phyloP scores from a whole-genome alignment of 192 early-diverging fungal species.

The Linnemannia exigua region DNA sequence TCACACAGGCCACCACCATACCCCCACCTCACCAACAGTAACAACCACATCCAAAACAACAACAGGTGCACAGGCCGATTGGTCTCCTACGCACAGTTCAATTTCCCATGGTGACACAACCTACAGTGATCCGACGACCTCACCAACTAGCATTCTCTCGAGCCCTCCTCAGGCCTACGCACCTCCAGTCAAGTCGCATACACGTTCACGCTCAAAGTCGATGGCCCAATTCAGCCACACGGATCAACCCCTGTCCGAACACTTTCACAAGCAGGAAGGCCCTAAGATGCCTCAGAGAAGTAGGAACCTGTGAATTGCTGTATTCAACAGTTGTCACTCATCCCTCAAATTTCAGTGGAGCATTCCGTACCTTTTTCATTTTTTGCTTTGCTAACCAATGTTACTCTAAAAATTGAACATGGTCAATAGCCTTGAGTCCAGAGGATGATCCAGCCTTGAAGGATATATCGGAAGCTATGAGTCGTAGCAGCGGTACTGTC shows the following conservation, averaged over 20 bases:
- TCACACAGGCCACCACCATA: neutral
- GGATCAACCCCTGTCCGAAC: neutral
- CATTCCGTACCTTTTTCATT: neutral
- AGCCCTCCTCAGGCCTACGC: neutral
- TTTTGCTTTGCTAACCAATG: neutral
- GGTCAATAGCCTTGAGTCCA: neutral
- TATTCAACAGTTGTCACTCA: neutral
- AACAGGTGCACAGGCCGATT: conserved; percentile 5
- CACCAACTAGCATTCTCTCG: neutral
- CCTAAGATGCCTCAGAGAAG: neutral
- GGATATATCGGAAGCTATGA: neutral
- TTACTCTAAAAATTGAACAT: neutral
- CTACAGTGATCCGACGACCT: neutral
- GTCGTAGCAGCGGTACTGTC: neutral
- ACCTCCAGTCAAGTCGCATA: conserved; percentile 16
- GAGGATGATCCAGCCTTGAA: neutral
- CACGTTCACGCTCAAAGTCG: conserved; percentile 42
- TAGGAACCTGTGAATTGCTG: neutral
- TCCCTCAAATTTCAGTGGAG: neutral
- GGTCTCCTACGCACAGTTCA: neutral
- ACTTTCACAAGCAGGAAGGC: conserved; percentile 6
- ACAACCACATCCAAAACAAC: conserved; percentile 13
- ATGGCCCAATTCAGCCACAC: conserved; percentile 42
- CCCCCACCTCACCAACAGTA: conserved; percentile 10
- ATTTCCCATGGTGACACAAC: neutral